These are phyloP conservation scores for Annona squamosa DNA, from an alignment of 164 flowering plant species.

Conservation along the genomic window DNA sequence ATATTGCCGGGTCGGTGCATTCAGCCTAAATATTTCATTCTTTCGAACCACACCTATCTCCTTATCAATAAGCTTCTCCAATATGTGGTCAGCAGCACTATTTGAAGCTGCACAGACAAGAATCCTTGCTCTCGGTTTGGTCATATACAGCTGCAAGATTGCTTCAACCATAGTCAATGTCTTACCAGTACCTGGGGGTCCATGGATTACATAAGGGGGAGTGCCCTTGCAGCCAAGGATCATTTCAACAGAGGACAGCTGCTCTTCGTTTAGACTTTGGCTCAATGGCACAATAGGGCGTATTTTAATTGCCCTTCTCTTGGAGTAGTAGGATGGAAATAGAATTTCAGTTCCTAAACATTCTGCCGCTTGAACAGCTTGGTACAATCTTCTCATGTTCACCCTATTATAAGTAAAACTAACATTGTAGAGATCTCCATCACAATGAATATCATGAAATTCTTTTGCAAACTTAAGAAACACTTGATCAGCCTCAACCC, in stretches of 20 bases:
- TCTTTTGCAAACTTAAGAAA: conserved; percentile 44
- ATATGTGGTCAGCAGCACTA: conserved; percentile 80
- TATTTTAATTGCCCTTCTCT: conserved; percentile 32
- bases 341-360: conserved; percentile 39
- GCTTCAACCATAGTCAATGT: conserved; percentile 81
- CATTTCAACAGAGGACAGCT: conserved; percentile 56
- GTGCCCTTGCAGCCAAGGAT: conserved; percentile 74
- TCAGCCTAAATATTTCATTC: conserved; percentile 63
- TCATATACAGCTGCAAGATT: conserved; percentile 60
- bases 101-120: conserved; percentile 94
- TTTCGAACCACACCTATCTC: conserved; percentile 28
- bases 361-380: conserved; percentile 37
- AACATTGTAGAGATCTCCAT: conserved; percentile 40
- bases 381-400: conserved; percentile 64
- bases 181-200: conserved; percentile 99
- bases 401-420: conserved; percentile 56
- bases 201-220: conserved; percentile 85
- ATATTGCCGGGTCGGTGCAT: conserved; percentile 62
- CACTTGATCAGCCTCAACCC: conserved; percentile 90
- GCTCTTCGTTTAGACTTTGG: conserved; percentile 66
- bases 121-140: conserved; percentile 28
- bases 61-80: conserved; percentile 44
- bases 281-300: conserved; percentile 42
- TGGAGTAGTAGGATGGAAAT: conserved; percentile 45
- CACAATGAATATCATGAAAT: conserved; percentile 38